A percentile compares a stretch with the other conserved stretches of the same genome.
phyloP scores from a whole-genome alignment of 2,329 filamentous ascomycete species.

The Blastomyces silverae region DNA sequence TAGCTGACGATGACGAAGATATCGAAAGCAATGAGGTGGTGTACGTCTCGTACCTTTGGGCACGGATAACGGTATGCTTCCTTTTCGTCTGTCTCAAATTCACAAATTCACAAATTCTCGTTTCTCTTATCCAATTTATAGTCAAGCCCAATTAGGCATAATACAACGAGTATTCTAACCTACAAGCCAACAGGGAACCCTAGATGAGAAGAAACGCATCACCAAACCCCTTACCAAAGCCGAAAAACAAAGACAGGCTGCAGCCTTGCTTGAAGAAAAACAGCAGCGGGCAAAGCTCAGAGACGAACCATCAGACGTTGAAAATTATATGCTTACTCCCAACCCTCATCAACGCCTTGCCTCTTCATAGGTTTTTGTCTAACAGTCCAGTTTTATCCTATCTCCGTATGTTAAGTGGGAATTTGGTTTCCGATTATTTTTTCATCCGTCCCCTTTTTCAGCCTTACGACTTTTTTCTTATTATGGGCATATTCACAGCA shows the following conservation, averaged over 20 bases:
- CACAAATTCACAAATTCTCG: too few species aligned
- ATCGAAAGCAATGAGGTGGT: constrained; percentile 29
- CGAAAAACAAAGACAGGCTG: constrained; percentile 21
- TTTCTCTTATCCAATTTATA: too few species aligned
- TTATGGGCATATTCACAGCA: neutral
- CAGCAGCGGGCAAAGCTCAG: constrained; percentile 12
- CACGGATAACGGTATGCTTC: constrained; percentile 26
- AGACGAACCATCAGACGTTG: constrained; percentile 10
- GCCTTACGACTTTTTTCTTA: neutral
- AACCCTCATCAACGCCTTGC: neutral
- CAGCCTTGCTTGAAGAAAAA: constrained; percentile 19
- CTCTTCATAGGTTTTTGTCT: neutral
- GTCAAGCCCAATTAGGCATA: neutral
- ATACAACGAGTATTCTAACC: neutral
- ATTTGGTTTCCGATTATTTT: neutral
- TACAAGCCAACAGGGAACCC: constrained; percentile 21
- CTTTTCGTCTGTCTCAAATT: neutral
- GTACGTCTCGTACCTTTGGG: constrained; percentile 30
- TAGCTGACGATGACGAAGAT: constrained; percentile 15
- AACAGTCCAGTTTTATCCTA: neutral
- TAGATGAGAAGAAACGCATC: constrained; percentile 26
- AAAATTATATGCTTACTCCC: constrained; percentile 2
- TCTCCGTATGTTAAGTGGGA: too few species aligned
- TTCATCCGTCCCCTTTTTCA: neutral
- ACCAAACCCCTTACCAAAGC: constrained; percentile 23